These are phyloP conservation scores for Populus nigra DNA, from an alignment of 345 rosid genomes.

Conservation along the genomic window DNA sequence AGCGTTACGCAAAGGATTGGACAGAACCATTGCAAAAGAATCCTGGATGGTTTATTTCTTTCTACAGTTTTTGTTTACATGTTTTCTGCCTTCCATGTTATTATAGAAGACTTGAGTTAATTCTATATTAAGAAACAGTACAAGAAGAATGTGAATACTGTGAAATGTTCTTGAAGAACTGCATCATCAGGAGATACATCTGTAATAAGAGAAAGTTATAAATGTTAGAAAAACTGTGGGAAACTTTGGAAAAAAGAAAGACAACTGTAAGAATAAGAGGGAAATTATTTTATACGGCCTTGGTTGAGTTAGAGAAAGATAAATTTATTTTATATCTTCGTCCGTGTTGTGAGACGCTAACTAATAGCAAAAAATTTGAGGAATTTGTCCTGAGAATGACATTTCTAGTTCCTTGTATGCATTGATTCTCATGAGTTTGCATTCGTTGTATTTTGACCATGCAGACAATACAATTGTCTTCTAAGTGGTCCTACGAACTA, in stretches of 20 bases:
- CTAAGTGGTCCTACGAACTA: background rate
- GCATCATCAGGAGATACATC: background rate
- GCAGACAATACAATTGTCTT: background rate
- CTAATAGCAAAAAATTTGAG: background rate
- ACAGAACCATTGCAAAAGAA: background rate
- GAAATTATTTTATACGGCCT: background rate
- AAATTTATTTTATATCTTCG: no score
- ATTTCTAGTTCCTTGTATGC: background rate
- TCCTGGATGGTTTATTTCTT: background rate
- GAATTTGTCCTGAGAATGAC: background rate
- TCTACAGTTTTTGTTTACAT: background rate
- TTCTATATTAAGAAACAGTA: background rate
- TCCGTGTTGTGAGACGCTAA: no score
- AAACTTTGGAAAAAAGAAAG: background rate
- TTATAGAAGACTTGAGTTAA: background rate
- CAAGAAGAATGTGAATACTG: background rate
- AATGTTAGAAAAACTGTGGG: background rate
- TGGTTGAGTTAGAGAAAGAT: background rate
- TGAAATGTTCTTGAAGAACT: background rate
- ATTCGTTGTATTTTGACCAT: background rate
- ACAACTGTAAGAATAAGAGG: background rate
- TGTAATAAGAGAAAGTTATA: background rate
- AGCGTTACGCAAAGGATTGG: background rate
- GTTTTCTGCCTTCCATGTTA: background rate
- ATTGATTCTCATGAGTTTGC: background rate